These are phyloP conservation scores for Botrytis elliptica DNA, from an alignment of 2,329 filamentous ascomycete genomes.

Conservation along the genomic window DNA sequence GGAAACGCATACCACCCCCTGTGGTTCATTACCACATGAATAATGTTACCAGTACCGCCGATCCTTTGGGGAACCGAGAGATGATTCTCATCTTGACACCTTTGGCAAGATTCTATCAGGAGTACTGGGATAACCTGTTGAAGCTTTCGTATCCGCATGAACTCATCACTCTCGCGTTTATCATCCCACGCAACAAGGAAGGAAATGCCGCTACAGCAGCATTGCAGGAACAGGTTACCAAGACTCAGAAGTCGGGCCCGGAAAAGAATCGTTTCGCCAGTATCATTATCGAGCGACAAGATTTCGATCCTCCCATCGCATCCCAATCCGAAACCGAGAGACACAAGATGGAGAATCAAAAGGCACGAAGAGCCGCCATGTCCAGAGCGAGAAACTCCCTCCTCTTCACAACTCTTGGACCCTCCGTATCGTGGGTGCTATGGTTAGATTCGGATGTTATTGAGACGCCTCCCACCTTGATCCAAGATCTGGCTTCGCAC, in stretches of 20 bases:
- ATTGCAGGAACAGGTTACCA: constrained; percentile 79
- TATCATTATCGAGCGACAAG: constrained; percentile 91
- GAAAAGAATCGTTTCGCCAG: constrained; percentile 84
- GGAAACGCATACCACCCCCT: constrained; percentile 65
- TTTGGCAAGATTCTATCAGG: constrained; percentile 87
- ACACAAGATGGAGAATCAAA: constrained; percentile 90
- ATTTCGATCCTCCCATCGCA: constrained; percentile 78
- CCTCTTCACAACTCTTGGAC: constrained; percentile 90
- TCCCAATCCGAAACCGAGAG: constrained; percentile 86
- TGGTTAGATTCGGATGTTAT: constrained; percentile 94
- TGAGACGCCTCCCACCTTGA: constrained; percentile 79
- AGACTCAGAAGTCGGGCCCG: constrained; percentile 75
- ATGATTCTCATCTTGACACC: constrained; percentile 89
- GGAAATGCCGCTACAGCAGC: constrained; percentile 82
- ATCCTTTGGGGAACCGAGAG: constrained; percentile 77
- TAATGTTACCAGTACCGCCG: constrained; percentile 78
- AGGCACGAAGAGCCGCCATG: constrained; percentile 83
- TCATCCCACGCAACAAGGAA: constrained; percentile 89
- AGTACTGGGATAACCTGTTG: constrained; percentile 92
- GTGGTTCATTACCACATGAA: constrained; percentile 94
- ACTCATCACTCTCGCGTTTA: constrained; percentile 92
- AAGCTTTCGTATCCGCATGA: constrained; percentile 87
- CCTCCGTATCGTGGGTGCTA: constrained; percentile 89
- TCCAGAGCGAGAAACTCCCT: constrained; percentile 89
- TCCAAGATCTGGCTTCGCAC: constrained; percentile 86